phyloP scores from a whole-genome alignment of 2,329 filamentous ascomycete genomes.

The Venturia carpophila region DNA sequence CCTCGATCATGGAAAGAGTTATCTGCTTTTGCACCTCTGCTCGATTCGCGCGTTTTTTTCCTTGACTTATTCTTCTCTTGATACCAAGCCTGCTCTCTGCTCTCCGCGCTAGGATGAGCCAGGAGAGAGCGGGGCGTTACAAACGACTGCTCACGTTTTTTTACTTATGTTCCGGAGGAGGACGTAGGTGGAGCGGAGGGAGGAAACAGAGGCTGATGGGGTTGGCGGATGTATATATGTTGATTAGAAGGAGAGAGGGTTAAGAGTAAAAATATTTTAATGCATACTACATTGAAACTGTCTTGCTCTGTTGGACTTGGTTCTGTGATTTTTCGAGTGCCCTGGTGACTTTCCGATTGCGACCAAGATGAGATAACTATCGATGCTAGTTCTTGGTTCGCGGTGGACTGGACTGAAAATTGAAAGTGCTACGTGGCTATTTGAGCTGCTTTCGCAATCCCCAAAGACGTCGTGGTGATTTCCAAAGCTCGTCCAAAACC shows the following conservation, averaged over 20 bases:
- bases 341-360: too few species aligned
- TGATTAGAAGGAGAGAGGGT: background rate
- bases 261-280: background rate
- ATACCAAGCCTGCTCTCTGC: background rate
- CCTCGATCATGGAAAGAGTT: background rate
- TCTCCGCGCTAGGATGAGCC: background rate
- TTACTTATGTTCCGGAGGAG: background rate
- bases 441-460: background rate
- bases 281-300: background rate
- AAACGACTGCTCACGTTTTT: background rate
- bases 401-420: background rate
- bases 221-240: constrained; percentile 5
- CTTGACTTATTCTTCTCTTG: constrained; percentile 4
- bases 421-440: background rate
- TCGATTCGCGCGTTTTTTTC: background rate
- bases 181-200: background rate
- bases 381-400: background rate
- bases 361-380: background rate
- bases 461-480: background rate
- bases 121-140: background rate
- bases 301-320: background rate
- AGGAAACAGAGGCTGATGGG: background rate
- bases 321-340: too few species aligned
- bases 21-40: background rate
- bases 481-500: background rate